These are phyloP conservation scores for Hysterium pulicare DNA, from an alignment of 2,329 filamentous ascomycete species.

Conservation along the genomic window DNA sequence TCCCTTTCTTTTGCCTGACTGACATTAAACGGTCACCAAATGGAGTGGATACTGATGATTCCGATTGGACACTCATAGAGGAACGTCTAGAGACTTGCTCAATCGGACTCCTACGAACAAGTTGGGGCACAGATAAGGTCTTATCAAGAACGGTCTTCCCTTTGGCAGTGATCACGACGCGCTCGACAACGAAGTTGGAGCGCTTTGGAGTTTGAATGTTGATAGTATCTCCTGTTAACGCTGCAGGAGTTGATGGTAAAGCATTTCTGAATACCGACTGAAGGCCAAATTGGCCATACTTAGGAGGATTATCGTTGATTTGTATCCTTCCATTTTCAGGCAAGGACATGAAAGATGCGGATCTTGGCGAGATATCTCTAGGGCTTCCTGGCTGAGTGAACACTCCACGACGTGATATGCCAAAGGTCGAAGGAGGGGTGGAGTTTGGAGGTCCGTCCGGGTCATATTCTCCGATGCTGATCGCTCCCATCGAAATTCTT, in stretches of 20 bases:
- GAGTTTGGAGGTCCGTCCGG: conserved; percentile 1
- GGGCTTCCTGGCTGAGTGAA: conserved; percentile 1
- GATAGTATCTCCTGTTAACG: too few species aligned
- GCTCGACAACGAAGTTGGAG: neutral
- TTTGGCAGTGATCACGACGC: neutral
- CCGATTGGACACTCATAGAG: neutral
- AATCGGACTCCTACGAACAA: neutral
- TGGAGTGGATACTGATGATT: neutral
- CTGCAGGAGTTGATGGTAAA: too few species aligned
- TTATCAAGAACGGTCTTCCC: neutral
- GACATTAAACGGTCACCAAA: neutral
- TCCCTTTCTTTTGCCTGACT: neutral
- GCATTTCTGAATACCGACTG: too few species aligned
- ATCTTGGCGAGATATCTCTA: neutral
- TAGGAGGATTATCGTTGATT: conserved; percentile 4
- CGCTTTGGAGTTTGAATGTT: too few species aligned
- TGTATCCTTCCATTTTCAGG: neutral
- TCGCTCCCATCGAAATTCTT: conserved; percentile 7
- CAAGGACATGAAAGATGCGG: neutral
- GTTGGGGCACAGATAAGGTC: neutral
- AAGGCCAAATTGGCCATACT: too few species aligned
- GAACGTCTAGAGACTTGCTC: neutral
- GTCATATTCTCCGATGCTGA: conserved; percentile 3
- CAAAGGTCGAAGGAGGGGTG: neutral
- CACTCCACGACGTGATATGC: neutral